Evolutionary conservation across 1,284 basidiomycete species (phyloP).

Genomic region (Irpex sp.): DNA sequence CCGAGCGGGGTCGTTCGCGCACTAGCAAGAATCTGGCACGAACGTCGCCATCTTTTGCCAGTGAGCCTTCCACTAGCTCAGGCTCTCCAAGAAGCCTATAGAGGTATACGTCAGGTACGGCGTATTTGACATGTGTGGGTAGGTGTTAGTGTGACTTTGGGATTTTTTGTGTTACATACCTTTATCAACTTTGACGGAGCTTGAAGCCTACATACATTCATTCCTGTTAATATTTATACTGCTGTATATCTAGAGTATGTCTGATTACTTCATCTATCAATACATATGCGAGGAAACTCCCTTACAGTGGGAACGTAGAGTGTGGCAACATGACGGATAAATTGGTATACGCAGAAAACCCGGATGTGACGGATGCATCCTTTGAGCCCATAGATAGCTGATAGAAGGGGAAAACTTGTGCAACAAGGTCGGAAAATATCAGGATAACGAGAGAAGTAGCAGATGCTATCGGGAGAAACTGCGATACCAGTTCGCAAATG

Average conservation of each 20-base stretch:
- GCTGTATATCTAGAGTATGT: constrained; percentile 3
- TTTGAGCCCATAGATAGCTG: neutral
- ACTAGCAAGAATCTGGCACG: constrained; percentile 32
- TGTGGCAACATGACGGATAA: neutral
- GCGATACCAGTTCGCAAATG: neutral
- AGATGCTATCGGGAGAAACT: neutral
- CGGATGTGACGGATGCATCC: neutral
- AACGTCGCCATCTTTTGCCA: neutral
- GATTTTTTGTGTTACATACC: neutral
- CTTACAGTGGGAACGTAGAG: neutral
- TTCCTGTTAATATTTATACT: neutral
- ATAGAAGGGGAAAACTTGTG: neutral
- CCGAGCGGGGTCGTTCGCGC: constrained; percentile 33
- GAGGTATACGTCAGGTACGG: neutral
- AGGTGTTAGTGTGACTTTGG: neutral
- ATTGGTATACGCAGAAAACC: neutral
- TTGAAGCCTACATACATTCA: neutral
- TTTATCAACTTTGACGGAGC: neutral
- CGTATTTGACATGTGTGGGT: neutral
- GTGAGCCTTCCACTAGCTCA: neutral
- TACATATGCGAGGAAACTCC: neutral
- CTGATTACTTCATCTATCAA: constrained; percentile 1
- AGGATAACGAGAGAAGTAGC: neutral
- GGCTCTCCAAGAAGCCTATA: neutral
- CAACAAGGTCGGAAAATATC: neutral